These are phyloP conservation scores for Odonthalia washingtoniensis DNA, from an alignment of 31 red algal genomes.

Conservation along the genomic window DNA sequence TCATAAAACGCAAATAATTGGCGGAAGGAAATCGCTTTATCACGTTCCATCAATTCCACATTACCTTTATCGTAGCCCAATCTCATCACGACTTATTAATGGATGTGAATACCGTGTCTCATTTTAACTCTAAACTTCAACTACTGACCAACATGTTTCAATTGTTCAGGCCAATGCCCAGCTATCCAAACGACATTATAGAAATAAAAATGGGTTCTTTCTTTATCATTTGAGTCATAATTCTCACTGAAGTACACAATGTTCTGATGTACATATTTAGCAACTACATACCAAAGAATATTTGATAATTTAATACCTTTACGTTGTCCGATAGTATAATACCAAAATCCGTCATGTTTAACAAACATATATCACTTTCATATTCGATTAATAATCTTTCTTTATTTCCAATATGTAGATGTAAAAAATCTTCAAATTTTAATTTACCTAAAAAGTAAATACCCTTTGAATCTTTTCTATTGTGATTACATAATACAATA, in stretches of 20 bases:
- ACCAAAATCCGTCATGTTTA: slow-evolving; percentile 89
- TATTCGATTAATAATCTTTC: too few species aligned
- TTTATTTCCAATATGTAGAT: slow-evolving; percentile 74
- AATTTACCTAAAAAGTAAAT: slow-evolving; percentile 99
- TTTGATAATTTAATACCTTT: slow-evolving; percentile 69
- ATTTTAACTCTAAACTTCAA: slow-evolving; percentile 65
- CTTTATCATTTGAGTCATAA: slow-evolving; percentile 37
- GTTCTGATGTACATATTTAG: too few species aligned
- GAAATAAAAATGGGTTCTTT: slow-evolving; percentile 55
- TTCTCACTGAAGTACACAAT: too few species aligned
- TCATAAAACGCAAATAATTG: too few species aligned
- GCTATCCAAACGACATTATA: slow-evolving; percentile 62
- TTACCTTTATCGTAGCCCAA: slow-evolving; percentile 16
- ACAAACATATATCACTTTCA: slow-evolving; percentile 90
- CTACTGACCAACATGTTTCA: slow-evolving; percentile 14
- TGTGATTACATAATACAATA: slow-evolving; percentile 80
- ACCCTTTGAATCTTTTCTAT: slow-evolving; percentile 92
- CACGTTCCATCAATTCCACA: too few species aligned
- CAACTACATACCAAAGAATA: too few species aligned
- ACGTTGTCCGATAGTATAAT: slow-evolving; percentile 96
- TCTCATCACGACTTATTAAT: slow-evolving; percentile 15
- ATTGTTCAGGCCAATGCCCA: slow-evolving; percentile 15
- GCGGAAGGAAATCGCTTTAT: too few species aligned
- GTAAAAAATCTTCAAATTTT: slow-evolving; percentile 94
- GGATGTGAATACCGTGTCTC: slow-evolving; percentile 68